phyloP scores from a whole-genome alignment of 139 green algal species.

The Coelastrella sp. region DNA sequence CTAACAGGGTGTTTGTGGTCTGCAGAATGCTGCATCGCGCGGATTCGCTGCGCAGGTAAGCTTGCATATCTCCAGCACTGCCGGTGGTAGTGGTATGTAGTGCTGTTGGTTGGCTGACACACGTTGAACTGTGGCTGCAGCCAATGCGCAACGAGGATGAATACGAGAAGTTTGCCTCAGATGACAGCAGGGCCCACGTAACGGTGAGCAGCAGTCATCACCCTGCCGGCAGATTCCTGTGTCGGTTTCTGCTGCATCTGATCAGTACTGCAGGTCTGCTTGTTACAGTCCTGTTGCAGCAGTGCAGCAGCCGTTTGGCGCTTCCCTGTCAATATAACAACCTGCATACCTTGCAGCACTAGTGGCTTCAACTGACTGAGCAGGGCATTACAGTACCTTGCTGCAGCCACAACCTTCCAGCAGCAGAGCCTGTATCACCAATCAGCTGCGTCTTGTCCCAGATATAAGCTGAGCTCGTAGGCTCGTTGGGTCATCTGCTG shows the following conservation, averaged over 20 bases:
- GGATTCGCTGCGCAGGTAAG: conserved; percentile 52
- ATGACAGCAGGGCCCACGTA: conserved; percentile 58
- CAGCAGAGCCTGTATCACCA: no score
- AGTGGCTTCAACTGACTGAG: background rate
- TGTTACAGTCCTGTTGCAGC: no score
- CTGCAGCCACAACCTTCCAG: no score
- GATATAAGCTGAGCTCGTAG: no score
- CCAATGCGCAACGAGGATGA: conserved; percentile 73
- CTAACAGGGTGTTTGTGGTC: background rate
- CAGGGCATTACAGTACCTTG: no score
- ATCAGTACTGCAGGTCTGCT: no score
- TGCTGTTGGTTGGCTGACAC: background rate
- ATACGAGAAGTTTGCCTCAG: conserved; percentile 70
- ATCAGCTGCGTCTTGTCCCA: no score
- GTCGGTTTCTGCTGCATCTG: no score
- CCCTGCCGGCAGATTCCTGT: no score
- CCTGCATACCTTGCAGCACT: background rate
- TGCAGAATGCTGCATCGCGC: conserved; percentile 11
- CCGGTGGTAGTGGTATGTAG: background rate
- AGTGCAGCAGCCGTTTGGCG: no score
- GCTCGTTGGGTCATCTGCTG: no score
- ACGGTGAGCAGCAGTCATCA: conserved; percentile 47
- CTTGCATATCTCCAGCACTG: background rate
- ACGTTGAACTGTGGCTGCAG: conserved; percentile 10
- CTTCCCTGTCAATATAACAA: no score